These are phyloP conservation scores for Pleurotus cornucopiae DNA, from an alignment of 768 basidiomycete genomes.

Conservation along the genomic window DNA sequence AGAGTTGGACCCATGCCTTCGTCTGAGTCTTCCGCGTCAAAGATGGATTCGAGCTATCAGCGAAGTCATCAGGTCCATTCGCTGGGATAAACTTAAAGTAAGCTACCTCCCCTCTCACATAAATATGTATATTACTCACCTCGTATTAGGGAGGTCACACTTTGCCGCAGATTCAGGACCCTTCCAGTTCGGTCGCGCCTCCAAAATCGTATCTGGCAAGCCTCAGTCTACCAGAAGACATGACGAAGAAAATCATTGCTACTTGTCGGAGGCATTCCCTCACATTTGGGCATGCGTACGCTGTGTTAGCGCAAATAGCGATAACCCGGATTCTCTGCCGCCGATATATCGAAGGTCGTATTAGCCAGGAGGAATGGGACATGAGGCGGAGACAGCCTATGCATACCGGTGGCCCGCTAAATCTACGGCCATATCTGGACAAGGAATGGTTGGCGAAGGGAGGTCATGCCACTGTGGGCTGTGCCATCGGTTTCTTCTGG, in stretches of 20 bases:
- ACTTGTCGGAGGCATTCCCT: slow-evolving; percentile 37
- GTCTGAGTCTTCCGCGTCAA: slow-evolving; percentile 28
- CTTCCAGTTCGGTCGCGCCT: neutral
- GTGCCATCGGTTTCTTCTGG: slow-evolving; percentile 38
- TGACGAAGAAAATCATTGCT: neutral
- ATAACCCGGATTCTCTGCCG: slow-evolving; percentile 46
- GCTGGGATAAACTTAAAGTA: slow-evolving; percentile 31
- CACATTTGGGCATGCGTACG: slow-evolving; percentile 48
- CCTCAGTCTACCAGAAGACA: neutral
- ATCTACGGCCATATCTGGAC: slow-evolving; percentile 47
- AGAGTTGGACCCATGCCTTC: slow-evolving; percentile 27
- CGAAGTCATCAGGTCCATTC: slow-evolving; percentile 27
- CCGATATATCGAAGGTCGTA: slow-evolving; percentile 41
- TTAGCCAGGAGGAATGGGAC: slow-evolving; percentile 49
- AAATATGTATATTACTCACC: neutral
- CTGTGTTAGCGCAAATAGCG: slow-evolving; percentile 48
- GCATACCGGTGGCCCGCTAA: slow-evolving; percentile 44
- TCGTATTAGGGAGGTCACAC: slow-evolving; percentile 51
- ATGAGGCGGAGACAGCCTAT: slow-evolving; percentile 45
- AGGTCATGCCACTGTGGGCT: slow-evolving; percentile 37
- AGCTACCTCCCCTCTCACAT: slow-evolving; percentile 6
- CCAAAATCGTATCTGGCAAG: neutral
- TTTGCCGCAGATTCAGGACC: slow-evolving; percentile 27
- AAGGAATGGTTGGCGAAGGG: slow-evolving; percentile 40
- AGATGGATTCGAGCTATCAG: slow-evolving; percentile 46